These are phyloP conservation scores for Podaxis sp. DNA, from an alignment of 768 basidiomycete genomes.

Conservation along the genomic window DNA sequence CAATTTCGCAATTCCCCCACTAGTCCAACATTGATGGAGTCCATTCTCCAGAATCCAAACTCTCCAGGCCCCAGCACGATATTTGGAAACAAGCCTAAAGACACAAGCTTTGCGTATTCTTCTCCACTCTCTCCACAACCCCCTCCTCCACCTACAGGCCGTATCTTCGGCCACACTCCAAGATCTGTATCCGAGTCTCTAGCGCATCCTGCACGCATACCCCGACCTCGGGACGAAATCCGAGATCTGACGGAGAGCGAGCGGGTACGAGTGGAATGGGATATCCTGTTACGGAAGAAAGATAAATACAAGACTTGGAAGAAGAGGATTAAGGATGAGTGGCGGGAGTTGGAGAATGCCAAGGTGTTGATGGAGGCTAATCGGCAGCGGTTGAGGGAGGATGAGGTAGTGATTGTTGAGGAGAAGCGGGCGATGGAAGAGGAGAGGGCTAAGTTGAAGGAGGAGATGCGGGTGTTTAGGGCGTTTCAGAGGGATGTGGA, in stretches of 20 bases:
- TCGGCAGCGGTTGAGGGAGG: slow-evolving; percentile 11
- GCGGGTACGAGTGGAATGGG: slow-evolving; percentile 12
- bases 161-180: background rate
- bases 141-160: slow-evolving; percentile 7
- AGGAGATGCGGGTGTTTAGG: slow-evolving; percentile 2
- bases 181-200: background rate
- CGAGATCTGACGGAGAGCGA: slow-evolving; percentile 3
- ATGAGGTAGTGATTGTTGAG: slow-evolving; percentile 3
- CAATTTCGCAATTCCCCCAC: background rate
- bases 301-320: slow-evolving; percentile 14
- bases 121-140: background rate
- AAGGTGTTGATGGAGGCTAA: slow-evolving; percentile 14
- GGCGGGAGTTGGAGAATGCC: slow-evolving; percentile 11
- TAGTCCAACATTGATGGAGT: background rate
- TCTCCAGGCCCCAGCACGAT: slow-evolving; percentile 3
- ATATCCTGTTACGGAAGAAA: slow-evolving; percentile 11
- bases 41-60: background rate
- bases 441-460: background rate
- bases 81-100: background rate
- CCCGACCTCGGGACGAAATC: slow-evolving; percentile 1
- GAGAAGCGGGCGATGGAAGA: slow-evolving; percentile 8
- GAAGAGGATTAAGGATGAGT: slow-evolving; percentile 13
- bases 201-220: background rate
- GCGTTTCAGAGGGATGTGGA: slow-evolving; percentile 8
- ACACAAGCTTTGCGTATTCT: background rate